phyloP scores from a whole-genome alignment of 2,329 filamentous ascomycete species.

The Aureobasidium sp. region DNA sequence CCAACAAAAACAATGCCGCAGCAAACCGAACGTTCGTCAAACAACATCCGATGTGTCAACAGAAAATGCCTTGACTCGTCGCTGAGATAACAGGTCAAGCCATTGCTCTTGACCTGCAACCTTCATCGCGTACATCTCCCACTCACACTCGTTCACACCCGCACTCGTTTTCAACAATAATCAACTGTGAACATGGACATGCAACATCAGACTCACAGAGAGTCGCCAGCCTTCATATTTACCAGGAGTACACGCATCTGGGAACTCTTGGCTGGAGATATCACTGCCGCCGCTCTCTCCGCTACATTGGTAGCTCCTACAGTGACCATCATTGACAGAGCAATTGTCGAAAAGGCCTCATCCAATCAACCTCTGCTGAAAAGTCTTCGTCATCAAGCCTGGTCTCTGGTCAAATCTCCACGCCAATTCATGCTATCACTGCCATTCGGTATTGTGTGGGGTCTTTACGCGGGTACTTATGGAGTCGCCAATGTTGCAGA shows the following conservation, averaged over 20 bases:
- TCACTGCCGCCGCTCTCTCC: conserved; percentile 31
- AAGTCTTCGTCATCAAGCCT: conserved; percentile 28
- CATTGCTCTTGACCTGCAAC: neutral
- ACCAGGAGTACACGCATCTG: conserved; percentile 17
- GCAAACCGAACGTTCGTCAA: conserved; percentile 10
- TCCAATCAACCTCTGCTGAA: conserved; percentile 26
- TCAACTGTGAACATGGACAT: conserved; percentile 7
- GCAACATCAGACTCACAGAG: conserved; percentile 10
- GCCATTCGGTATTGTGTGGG: conserved; percentile 35
- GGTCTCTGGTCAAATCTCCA: conserved; percentile 31
- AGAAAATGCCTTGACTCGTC: conserved; percentile 18
- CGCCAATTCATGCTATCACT: conserved; percentile 31
- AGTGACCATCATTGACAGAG: conserved; percentile 34
- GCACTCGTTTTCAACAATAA: neutral
- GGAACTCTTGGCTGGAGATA: conserved; percentile 29
- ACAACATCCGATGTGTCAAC: conserved; percentile 10
- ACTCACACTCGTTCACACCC: neutral
- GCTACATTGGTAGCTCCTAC: conserved; percentile 32
- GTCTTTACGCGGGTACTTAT: conserved; percentile 34
- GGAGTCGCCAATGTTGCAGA: conserved; percentile 32
- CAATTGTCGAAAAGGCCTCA: conserved; percentile 34
- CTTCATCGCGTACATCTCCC: neutral
- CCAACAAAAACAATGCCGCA: conserved; percentile 21
- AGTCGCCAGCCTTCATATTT: conserved; percentile 14
- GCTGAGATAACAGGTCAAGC: neutral